Base-by-base conservation (phyloP, 2,329 filamentous ascomycete genomes). In the Periconia sp. region DNA sequence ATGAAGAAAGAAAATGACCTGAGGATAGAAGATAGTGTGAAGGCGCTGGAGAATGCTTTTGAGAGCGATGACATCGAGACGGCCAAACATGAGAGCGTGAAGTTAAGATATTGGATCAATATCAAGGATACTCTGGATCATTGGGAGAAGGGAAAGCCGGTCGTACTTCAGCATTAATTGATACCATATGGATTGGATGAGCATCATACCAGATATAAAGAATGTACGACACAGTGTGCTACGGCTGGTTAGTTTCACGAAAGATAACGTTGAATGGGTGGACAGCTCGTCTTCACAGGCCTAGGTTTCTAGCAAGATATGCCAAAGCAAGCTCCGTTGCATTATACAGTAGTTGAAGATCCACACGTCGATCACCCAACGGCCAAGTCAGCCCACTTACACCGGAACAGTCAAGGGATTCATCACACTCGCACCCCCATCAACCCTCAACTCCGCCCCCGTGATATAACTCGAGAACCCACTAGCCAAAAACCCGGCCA, bases 91-190 rank as follows among this genome's bases (percentile, higher is more conserved):
- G 89, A 95, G 78, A 85, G 86, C 32, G 84, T 96, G 2, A 78
- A 81, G 68, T 71, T 96, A 73, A 78, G 90, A 68, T 97, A 96
- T 75, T 96, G 92, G 92, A 80, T 87, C 42, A 96, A 92, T 71
- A 86, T 97, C 48, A 80, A 84, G 50, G 87, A 95, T 69, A 88
- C 85, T 33, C 74, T 96, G 61, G 77, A 87, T 65, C 82, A 85
- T 50, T 96, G 92, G 92, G 90, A 96, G 77, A 83, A 78, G 59
- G 92, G 90, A 4, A 86, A 83, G 73, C 68, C 78, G 51, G 77
- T 83, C 43, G 71, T 79, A 32, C 56, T 84, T 55, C 69, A 78
- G 48, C 81, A 84, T 72, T 84, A 66, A 42, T 17, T 9, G 17
- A 21, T 4, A 11, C 12, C 4, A 13, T 22, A 16, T 6, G 16